phyloP scores from a whole-genome alignment of 768 basidiomycete species.

The Candolleomyces efflorescens region DNA sequence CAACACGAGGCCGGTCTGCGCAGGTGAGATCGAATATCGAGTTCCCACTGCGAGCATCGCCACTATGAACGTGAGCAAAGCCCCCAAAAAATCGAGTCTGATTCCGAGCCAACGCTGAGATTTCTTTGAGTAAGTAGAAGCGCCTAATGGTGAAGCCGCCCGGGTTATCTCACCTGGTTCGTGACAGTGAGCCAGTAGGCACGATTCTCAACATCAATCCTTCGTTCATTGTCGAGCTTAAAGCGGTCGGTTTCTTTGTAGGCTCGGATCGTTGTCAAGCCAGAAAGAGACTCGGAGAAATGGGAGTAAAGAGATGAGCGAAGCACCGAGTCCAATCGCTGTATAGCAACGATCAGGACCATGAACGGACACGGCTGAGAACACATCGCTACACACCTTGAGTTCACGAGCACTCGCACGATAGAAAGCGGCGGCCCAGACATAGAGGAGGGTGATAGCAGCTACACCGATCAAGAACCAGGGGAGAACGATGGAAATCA shows the following conservation, averaged over 20 bases:
- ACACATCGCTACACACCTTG: slow-evolving; percentile 44
- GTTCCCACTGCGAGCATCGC: slow-evolving; percentile 74
- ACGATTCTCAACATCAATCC: slow-evolving; percentile 81
- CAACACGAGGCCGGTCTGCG: slow-evolving; percentile 72
- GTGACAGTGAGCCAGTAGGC: slow-evolving; percentile 86
- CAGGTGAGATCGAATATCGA: slow-evolving; percentile 70
- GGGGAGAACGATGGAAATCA: slow-evolving; percentile 73
- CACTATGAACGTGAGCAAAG: slow-evolving; percentile 68
- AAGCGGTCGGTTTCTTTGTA: slow-evolving; percentile 82
- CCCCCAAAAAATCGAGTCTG: slow-evolving; percentile 83
- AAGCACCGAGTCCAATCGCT: slow-evolving; percentile 78
- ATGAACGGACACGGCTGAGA: neutral
- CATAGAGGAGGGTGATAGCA: slow-evolving; percentile 56
- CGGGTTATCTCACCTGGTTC: slow-evolving; percentile 53
- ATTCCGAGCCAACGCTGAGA: slow-evolving; percentile 79
- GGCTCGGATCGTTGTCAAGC: slow-evolving; percentile 83
- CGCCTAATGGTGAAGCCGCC: neutral
- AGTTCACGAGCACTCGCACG: slow-evolving; percentile 82
- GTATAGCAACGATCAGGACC: slow-evolving; percentile 6
- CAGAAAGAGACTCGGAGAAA: slow-evolving; percentile 88
- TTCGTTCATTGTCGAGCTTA: slow-evolving; percentile 64
- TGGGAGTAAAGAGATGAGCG: slow-evolving; percentile 86
- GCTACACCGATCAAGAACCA: slow-evolving; percentile 81
- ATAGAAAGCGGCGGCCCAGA: slow-evolving; percentile 77
- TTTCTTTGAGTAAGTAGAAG: neutral